Base-by-base conservation (phyloP, 352 stramenopile species). In the Hyaloperonospora brassicae region DNA sequence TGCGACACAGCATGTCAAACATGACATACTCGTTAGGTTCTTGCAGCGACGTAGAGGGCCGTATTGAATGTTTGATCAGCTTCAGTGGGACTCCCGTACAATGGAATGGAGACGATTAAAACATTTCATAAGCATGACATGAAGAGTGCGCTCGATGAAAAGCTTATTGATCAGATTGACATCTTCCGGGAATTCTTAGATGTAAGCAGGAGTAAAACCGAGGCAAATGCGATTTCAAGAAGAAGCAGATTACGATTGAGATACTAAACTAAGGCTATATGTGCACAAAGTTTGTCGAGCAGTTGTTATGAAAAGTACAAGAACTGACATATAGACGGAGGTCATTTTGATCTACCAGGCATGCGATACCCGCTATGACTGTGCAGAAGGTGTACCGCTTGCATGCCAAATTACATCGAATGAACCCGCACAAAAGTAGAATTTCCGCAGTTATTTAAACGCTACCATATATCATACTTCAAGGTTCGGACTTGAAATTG, bases 381-480 rank as follows among this genome's bases (percentile, higher is more conserved):
- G 44, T 25, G 2, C 44, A 43, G 8, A 52, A 52, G 17, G 47
- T 43, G 17, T 43, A 52, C n/a, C 25, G 31, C 1, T 10, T 52
- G 12, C 34, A 43, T 2, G 31, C 5, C 21, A 17, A 52, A 14
- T 21, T 52, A 44, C 31, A 52, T 5, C 14, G 30, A 21, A 52
- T 31, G 30, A 27, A 31, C 17, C 46, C 42, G 1, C 17, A 17
- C 1, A 2, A 21, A n/a, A 30, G 17, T 8, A 17, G 17, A 24
- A 51, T 27, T n/a, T 40, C 12, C 46, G 46, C 21, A 14, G 14
- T 30, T 30, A 51, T 27, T 23, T 49, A 42, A 12, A 42, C 30
- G 30, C 46, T n/a, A 14, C 24, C 42, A 31, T 3, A 13, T 5
- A 42, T 51, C 13, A 42, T 17, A 8, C 13, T 5, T 36, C 7